phyloP scores from a whole-genome alignment of 192 early-diverging fungal genomes.

The Dissophora ornata region DNA sequence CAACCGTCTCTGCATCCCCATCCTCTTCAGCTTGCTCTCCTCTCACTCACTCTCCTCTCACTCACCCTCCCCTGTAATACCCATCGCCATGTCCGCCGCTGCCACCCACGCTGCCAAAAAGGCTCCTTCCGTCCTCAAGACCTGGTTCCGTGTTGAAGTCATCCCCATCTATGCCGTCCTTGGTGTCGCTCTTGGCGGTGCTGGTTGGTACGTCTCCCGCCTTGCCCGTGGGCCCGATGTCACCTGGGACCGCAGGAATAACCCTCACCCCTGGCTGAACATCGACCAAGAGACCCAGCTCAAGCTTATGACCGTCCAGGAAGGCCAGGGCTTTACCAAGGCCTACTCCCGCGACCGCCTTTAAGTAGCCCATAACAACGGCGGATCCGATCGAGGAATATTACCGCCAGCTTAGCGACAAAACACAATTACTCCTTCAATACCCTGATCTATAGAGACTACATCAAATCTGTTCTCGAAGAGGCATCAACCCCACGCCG shows the following conservation, averaged over 20 bases:
- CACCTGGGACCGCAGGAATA: slow-evolving; percentile 67
- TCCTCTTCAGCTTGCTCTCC: slow-evolving; percentile 1
- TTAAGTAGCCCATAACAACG: slow-evolving; percentile 40
- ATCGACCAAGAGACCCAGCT: slow-evolving; percentile 69
- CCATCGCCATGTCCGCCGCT: slow-evolving; percentile 58
- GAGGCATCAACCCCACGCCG: no score
- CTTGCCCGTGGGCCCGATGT: slow-evolving; percentile 71
- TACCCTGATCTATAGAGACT: neutral
- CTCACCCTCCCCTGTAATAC: slow-evolving; percentile 12
- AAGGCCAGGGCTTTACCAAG: slow-evolving; percentile 68
- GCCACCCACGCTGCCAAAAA: slow-evolving; percentile 64
- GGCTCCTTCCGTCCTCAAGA: slow-evolving; percentile 55
- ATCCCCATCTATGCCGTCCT: slow-evolving; percentile 68
- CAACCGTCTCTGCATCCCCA: neutral
- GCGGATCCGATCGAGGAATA: neutral
- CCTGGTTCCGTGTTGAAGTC: slow-evolving; percentile 69
- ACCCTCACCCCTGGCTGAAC: slow-evolving; percentile 67
- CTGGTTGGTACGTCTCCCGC: slow-evolving; percentile 65
- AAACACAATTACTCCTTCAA: neutral
- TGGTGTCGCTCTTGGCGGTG: slow-evolving; percentile 59
- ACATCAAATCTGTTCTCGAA: no score
- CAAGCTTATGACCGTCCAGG: slow-evolving; percentile 67
- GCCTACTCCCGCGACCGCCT: slow-evolving; percentile 63
- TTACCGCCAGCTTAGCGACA: no score
- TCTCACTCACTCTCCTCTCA: slow-evolving; percentile 2